Percentiles rank a stretch among this genome's conserved stretches.
phyloP scores from a whole-genome alignment of 75 land plant species.

The Isoetes taiwanensis region DNA sequence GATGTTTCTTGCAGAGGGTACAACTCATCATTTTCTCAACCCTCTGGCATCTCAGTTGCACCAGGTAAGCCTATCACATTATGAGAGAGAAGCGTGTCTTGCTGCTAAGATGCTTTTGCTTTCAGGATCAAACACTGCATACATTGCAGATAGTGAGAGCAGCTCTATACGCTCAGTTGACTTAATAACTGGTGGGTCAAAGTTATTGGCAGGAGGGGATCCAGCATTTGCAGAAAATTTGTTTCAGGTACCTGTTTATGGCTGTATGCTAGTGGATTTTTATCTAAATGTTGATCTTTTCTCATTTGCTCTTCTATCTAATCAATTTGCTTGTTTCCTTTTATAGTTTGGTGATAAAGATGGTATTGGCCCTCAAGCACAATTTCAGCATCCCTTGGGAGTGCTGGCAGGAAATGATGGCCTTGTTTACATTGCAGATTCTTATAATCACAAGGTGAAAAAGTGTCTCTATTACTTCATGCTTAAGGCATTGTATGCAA shows the following conservation, averaged over 20 bases:
- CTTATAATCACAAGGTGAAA: slow-evolving; percentile 92
- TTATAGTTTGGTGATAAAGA: slow-evolving; percentile 96
- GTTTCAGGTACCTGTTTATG: slow-evolving; percentile 47
- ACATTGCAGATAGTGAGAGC: slow-evolving; percentile 95
- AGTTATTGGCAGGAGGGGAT: slow-evolving; percentile 83
- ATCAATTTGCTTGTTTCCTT: neutral
- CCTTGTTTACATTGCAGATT: slow-evolving; percentile 76
- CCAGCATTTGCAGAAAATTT: slow-evolving; percentile 87
- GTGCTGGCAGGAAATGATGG: slow-evolving; percentile 50
- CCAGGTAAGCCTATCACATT: slow-evolving; percentile 37
- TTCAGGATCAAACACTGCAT: slow-evolving; percentile 11
- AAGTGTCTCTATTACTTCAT: neutral
- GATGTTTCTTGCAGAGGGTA: slow-evolving; percentile 21
- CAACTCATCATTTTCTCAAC: slow-evolving; percentile 84
- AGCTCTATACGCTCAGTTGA: slow-evolving; percentile 81
- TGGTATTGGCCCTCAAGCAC: slow-evolving; percentile 74
- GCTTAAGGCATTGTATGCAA: slow-evolving; percentile 1
- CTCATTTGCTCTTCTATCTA: neutral
- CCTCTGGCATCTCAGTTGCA: slow-evolving; percentile 83
- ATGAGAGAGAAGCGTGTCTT: no score
- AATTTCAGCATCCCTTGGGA: slow-evolving; percentile 91
- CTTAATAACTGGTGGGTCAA: slow-evolving; percentile 74
- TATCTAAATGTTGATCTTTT: slow-evolving; percentile 5
- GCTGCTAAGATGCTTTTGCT: neutral
- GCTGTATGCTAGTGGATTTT: neutral